Evolutionary conservation across 2,329 filamentous ascomycete genomes (phyloP).

Genomic region (Stagonosporopsis rhizophila): DNA sequence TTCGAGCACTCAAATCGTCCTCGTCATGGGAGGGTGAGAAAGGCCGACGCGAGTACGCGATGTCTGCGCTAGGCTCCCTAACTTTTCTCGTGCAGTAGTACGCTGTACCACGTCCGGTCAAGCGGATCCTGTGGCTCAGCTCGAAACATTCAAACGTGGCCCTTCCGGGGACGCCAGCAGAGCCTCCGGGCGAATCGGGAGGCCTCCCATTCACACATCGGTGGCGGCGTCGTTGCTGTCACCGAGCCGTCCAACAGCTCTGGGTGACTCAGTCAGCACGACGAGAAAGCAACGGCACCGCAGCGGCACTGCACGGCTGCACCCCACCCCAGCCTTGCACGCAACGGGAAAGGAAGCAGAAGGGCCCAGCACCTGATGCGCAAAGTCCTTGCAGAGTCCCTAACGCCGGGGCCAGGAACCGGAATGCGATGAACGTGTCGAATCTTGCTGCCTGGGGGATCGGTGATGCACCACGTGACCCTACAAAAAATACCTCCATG

Average conservation of each 20-base stretch:
- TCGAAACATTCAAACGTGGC: conserved; percentile 21
- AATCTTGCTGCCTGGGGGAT: conserved; percentile 18
- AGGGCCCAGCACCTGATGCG: conserved; percentile 25
- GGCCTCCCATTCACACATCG: conserved; percentile 20
- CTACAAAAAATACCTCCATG: neutral
- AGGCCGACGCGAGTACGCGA: conserved; percentile 16
- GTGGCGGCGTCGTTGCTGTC: conserved; percentile 27
- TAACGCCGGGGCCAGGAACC: conserved; percentile 3
- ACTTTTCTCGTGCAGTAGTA: conserved; percentile 30
- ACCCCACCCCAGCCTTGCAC: conserved; percentile 20
- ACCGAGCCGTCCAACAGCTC: conserved; percentile 25
- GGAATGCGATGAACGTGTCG: conserved; percentile 6
- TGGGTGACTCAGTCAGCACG: conserved; percentile 31
- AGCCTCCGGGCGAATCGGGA: conserved; percentile 29
- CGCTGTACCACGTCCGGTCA: conserved; percentile 21
- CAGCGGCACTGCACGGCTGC: conserved; percentile 22
- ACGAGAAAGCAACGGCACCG: conserved; percentile 36
- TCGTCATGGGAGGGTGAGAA: conserved; percentile 31
- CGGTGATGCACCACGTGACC: conserved; percentile 21
- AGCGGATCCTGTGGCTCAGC: conserved; percentile 19
- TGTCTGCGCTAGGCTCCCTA: conserved; percentile 18
- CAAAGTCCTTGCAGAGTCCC: conserved; percentile 25
- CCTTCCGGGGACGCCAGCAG: conserved; percentile 24
- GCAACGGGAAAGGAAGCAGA: conserved; percentile 22
- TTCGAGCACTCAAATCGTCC: conserved; percentile 35